These are phyloP conservation scores for Colletotrichum musicola DNA, from an alignment of 2,329 filamentous ascomycete genomes.

Conservation along the genomic window DNA sequence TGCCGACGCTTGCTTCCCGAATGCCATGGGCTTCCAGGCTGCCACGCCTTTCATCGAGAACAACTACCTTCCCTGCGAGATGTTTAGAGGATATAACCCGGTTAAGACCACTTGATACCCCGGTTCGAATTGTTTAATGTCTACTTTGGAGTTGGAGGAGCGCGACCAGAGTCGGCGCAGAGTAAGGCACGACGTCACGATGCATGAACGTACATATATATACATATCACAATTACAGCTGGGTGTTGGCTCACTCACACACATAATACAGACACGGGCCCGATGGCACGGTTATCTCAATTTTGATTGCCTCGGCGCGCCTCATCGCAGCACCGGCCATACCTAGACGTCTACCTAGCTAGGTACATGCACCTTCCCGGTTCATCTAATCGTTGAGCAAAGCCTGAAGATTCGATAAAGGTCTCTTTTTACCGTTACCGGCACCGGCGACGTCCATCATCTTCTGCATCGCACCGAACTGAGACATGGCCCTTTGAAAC, in stretches of 20 bases:
- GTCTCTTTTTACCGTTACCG: too few relatives aligned
- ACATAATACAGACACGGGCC: constrained; percentile 19
- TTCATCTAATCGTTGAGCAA: too few relatives aligned
- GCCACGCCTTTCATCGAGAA: constrained; percentile 41
- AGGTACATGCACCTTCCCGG: too few relatives aligned
- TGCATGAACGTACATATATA: constrained; percentile 10
- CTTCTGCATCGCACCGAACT: background rate
- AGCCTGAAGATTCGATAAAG: too few relatives aligned
- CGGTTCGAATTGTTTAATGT: constrained; percentile 1
- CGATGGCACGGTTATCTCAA: background rate
- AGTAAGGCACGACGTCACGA: constrained; percentile 22
- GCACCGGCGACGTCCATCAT: too few relatives aligned
- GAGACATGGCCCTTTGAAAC: background rate
- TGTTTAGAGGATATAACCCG: constrained; percentile 38
- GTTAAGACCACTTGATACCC: constrained; percentile 37
- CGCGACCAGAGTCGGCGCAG: background rate
- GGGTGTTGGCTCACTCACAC: background rate
- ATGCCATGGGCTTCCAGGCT: constrained; percentile 37
- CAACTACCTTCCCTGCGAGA: constrained; percentile 41
- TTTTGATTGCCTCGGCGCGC: too few relatives aligned
- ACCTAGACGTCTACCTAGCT: too few relatives aligned
- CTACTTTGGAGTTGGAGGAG: background rate
- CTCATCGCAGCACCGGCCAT: too few relatives aligned
- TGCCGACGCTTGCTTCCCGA: constrained; percentile 7
- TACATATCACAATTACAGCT: background rate